phyloP scores from a whole-genome alignment of 2,329 filamentous ascomycete species.

The Penicillium brasilianum region DNA sequence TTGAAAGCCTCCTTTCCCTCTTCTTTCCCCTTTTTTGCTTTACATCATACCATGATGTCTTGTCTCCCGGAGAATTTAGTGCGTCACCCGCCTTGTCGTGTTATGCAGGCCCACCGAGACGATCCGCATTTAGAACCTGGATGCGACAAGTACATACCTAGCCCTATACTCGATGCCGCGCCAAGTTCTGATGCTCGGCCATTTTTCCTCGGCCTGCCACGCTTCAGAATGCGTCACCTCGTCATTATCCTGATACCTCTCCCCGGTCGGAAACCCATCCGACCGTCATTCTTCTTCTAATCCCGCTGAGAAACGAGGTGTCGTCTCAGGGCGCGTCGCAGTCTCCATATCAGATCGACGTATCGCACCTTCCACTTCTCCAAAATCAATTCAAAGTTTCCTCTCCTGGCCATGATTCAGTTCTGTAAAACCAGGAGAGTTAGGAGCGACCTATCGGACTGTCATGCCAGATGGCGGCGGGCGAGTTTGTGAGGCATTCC shows the following conservation, averaged over 20 bases:
- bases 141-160: conserved; percentile 15
- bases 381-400: background rate
- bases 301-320: background rate
- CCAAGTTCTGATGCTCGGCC: conserved; percentile 7
- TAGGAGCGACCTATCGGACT: background rate
- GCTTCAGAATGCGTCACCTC: conserved; percentile 20
- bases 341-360: background rate
- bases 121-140: conserved; percentile 5
- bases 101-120: conserved; percentile 1
- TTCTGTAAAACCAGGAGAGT: background rate
- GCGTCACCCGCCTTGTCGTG: conserved; percentile 6
- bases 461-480: conserved; percentile 30
- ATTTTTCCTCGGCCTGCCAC: conserved; percentile 19
- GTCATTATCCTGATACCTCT: background rate
- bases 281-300: background rate
- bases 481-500: conserved; percentile 27
- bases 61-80: conserved; percentile 9
- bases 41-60: conserved; percentile 12
- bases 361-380: conserved; percentile 14
- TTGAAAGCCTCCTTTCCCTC: background rate
- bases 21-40: background rate
- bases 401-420: background rate
- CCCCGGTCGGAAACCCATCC: background rate
- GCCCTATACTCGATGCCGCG: conserved; percentile 9
- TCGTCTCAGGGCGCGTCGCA: background rate